Evolutionary conservation across 2,329 filamentous ascomycete genomes (phyloP).

Genomic region (Colletotrichum noveboracense): DNA sequence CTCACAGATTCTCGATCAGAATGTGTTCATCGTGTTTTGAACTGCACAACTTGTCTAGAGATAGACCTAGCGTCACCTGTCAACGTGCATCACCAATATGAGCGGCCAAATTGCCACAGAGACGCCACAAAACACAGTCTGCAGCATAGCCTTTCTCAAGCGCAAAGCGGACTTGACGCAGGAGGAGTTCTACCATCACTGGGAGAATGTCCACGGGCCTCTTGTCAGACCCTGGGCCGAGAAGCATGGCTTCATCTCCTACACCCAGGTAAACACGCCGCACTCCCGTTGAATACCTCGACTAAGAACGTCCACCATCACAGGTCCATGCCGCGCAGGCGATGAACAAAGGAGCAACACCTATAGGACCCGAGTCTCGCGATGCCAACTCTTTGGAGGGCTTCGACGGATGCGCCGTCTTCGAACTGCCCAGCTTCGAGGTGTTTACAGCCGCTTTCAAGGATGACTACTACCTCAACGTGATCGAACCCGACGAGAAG

Average conservation of each 20-base stretch:
- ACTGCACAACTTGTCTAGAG: not conserved
- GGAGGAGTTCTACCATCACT: conserved; percentile 38
- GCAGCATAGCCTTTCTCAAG: conserved; percentile 28
- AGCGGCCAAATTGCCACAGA: not conserved
- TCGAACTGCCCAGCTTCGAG: conserved; percentile 31
- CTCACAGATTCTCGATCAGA: not conserved
- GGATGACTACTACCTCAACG: conserved; percentile 33
- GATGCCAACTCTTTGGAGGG: conserved; percentile 21
- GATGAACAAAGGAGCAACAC: conserved; percentile 25
- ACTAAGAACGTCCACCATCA: not conserved
- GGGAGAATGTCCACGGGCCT: conserved; percentile 34
- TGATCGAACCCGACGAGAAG: conserved; percentile 34
- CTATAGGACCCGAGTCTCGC: conserved; percentile 22
- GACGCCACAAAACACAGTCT: not conserved
- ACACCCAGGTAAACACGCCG: conserved; percentile 31
- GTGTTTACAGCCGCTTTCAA: conserved; percentile 31
- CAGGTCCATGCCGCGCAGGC: conserved; percentile 30
- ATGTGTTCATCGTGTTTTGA: not conserved
- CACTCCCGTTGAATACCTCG: not conserved
- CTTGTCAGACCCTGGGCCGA: conserved; percentile 37
- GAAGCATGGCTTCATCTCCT: conserved; percentile 36
- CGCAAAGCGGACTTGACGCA: conserved; percentile 31
- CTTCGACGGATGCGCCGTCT: conserved; percentile 35
- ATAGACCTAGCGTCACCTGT: not conserved
- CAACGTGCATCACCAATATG: not conserved